phyloP scores from a whole-genome alignment of 2,329 filamentous ascomycete species.

The Tolypocladium ophioglossoides region DNA sequence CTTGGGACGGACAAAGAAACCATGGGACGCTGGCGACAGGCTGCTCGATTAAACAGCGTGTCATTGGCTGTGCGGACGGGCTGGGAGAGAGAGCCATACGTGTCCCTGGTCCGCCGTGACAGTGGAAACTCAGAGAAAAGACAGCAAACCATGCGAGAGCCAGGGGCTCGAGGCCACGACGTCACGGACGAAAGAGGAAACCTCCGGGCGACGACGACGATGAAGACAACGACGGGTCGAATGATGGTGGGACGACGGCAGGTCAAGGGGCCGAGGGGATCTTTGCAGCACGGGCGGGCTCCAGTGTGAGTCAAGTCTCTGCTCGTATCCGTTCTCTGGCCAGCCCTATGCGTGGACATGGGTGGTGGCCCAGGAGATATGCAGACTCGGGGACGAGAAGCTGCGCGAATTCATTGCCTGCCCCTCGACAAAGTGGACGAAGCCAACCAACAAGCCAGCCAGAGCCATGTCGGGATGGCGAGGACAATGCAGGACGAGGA shows the following conservation, averaged over 20 bases:
- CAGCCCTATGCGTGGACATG: background rate
- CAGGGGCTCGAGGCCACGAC: background rate
- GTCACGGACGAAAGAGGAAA: conserved; percentile 2
- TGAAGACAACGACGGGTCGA: too few relatives aligned
- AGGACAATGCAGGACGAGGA: background rate
- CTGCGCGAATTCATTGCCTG: background rate
- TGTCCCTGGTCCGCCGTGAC: background rate
- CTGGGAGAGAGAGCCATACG: too few relatives aligned
- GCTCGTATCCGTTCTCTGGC: background rate
- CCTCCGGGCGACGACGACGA: background rate
- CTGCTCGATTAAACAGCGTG: conserved; percentile 15
- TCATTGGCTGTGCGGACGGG: conserved; percentile 15
- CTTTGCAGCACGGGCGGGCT: background rate
- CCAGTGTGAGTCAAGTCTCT: background rate
- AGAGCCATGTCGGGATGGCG: too few relatives aligned
- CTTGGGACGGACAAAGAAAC: conserved; percentile 10
- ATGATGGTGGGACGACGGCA: background rate
- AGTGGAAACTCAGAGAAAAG: background rate
- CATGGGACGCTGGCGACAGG: conserved; percentile 7
- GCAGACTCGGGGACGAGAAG: background rate
- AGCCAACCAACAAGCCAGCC: background rate
- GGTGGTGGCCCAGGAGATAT: too few relatives aligned
- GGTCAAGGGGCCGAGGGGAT: background rate
- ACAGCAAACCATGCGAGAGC: background rate
- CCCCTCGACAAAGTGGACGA: background rate